Conservation (phyloP, 352 stramenopile genomes). For the Phytophthora macrochlamydospora region DNA sequence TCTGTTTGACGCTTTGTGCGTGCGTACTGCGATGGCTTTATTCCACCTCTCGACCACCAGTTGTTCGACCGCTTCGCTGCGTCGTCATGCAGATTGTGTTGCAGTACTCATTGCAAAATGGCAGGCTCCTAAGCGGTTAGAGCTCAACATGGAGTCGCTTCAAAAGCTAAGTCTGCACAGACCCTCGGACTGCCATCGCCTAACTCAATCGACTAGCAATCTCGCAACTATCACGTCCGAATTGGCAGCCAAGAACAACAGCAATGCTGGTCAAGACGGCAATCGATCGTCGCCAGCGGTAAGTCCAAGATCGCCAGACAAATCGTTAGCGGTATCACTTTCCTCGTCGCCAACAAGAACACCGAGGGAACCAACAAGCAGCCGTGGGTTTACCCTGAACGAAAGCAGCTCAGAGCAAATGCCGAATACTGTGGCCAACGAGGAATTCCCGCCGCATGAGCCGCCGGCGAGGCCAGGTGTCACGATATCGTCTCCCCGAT, state of each 20-base stretch:
- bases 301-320: not conserved
- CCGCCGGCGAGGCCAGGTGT: conserved; percentile 8
- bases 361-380: conserved; percentile 17
- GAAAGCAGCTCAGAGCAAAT: conserved; percentile 14
- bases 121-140: conserved; percentile 64
- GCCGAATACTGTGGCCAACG: not conserved
- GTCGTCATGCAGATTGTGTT: conserved; percentile 51
- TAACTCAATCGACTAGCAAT: conserved; percentile 28
- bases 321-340: conserved; percentile 7
- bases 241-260: conserved; percentile 3
- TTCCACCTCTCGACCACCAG: conserved; percentile 54
- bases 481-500: conserved; percentile 20
- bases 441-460: conserved; percentile 9
- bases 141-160: conserved; percentile 76
- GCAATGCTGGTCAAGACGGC: conserved; percentile 10
- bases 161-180: conserved; percentile 42
- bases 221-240: not conserved
- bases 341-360: conserved; percentile 24
- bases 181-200: conserved; percentile 16
- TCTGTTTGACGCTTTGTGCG: conserved; percentile 54
- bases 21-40: conserved; percentile 65
- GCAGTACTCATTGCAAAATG: conserved; percentile 51
- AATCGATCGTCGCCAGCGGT: not conserved
- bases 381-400: conserved; percentile 15
- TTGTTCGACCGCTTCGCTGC: conserved; percentile 23